A percentile compares a stretch with the other conserved stretches of the same genome.
phyloP scores from a whole-genome alignment of 2,329 filamentous ascomycete genomes.

The Leptographium radiaticola region DNA sequence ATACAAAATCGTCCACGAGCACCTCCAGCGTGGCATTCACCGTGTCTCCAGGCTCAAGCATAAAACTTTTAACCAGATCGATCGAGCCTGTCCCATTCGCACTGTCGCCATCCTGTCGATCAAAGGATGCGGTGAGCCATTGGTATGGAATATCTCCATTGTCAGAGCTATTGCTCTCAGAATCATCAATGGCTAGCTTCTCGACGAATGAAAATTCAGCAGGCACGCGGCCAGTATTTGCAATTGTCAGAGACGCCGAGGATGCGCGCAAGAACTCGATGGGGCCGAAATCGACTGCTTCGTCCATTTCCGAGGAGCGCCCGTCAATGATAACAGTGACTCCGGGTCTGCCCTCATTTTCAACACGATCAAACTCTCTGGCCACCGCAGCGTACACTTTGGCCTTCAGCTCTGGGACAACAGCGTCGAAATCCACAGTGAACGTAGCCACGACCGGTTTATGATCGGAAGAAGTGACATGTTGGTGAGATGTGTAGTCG shows the following conservation, averaged over 20 bases:
- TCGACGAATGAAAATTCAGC: constrained; percentile 74
- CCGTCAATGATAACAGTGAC: constrained; percentile 51
- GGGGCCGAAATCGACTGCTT: constrained; percentile 61
- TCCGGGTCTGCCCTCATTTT: constrained; percentile 31
- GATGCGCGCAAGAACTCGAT: constrained; percentile 56
- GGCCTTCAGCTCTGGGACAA: constrained; percentile 73
- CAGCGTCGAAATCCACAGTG: constrained; percentile 70
- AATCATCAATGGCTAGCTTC: constrained; percentile 40
- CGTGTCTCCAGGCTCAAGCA: constrained; percentile 74
- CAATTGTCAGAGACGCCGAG: constrained; percentile 61
- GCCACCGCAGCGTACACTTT: constrained; percentile 78
- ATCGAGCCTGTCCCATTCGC: constrained; percentile 18
- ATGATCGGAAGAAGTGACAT: constrained; percentile 85
- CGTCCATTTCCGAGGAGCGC: constrained; percentile 18
- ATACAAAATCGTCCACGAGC: constrained; percentile 47
- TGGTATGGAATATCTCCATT: constrained; percentile 18
- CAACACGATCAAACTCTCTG: constrained; percentile 68
- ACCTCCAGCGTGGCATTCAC: constrained; percentile 56
- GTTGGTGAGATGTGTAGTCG: constrained; percentile 77
- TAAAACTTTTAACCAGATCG: constrained; percentile 42
- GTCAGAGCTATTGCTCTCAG: constrained; percentile 19
- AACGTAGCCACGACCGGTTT: constrained; percentile 84
- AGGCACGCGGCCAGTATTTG: constrained; percentile 76
- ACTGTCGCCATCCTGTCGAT: constrained; percentile 27
- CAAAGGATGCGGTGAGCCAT: constrained; percentile 63